phyloP scores from a whole-genome alignment of 495 filamentous ascomycete species.

The Trichoderma erinaceum region DNA sequence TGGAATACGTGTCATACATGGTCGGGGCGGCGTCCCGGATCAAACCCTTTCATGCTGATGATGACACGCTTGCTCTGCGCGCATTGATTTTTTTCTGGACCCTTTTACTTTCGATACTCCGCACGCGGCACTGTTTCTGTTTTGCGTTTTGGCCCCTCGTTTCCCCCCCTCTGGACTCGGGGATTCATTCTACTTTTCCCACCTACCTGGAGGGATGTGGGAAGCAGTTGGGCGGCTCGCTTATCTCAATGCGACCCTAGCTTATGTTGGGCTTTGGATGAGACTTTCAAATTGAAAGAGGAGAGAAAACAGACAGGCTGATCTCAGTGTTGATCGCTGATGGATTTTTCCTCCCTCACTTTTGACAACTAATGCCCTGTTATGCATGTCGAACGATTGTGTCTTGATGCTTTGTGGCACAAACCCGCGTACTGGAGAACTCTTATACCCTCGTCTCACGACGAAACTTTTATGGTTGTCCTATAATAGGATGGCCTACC shows the following conservation, averaged over 20 bases:
- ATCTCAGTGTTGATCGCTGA: not conserved
- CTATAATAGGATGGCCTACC: not conserved
- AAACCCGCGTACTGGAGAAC: conserved; percentile 4
- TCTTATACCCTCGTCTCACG: conserved; percentile 14
- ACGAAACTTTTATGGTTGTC: not conserved
- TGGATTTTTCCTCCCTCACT: not conserved
- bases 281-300: not conserved
- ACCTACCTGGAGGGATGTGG: not conserved
- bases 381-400: not conserved
- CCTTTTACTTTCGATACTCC: conserved; percentile 6
- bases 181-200: not conserved
- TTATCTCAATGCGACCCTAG: conserved; percentile 2
- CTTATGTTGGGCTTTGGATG: not conserved
- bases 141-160: conserved; percentile 4
- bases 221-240: not conserved
- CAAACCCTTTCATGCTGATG: conserved; percentile 13
- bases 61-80: conserved; percentile 7
- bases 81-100: not conserved
- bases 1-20: conserved; percentile 13
- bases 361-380: not conserved
- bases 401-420: not conserved
- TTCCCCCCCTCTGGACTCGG: not conserved
- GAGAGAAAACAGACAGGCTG: not conserved
- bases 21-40: conserved; percentile 10
- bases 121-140: not conserved